These are phyloP conservation scores for Aspergillus sp. DNA, from an alignment of 2,329 filamentous ascomycete species.

Conservation along the genomic window DNA sequence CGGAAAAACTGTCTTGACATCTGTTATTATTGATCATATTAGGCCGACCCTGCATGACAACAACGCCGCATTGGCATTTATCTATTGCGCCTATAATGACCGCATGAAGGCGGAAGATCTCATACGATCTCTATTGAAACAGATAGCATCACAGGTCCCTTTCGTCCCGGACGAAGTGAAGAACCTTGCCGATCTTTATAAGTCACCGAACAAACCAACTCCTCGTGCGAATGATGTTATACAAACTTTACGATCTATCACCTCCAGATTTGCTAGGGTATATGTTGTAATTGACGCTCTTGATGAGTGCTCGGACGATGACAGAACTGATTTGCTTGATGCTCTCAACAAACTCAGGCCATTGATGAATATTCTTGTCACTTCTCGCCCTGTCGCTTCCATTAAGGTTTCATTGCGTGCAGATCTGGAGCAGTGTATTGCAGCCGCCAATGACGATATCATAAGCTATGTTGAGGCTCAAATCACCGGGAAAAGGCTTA, in stretches of 20 bases:
- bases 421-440: too few relatives aligned
- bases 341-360: neutral
- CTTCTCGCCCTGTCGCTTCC: neutral
- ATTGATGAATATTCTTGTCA: neutral
- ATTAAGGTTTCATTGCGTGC: too few relatives aligned
- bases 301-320: neutral
- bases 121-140: neutral
- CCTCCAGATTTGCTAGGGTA: slow-evolving; percentile 13
- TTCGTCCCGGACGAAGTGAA: neutral
- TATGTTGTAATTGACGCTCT: neutral
- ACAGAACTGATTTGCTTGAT: neutral
- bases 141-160: neutral
- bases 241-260: slow-evolving; percentile 14
- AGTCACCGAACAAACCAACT: slow-evolving; percentile 14
- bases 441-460: too few relatives aligned
- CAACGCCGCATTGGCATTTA: neutral
- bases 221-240: neutral
- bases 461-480: too few relatives aligned
- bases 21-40: neutral
- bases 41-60: too few relatives aligned
- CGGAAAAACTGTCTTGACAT: neutral
- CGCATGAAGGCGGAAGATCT: neutral
- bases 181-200: neutral
- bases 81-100: neutral
- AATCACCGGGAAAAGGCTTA: too few relatives aligned